Conservation (phyloP, 495 filamentous ascomycete genomes). For the Hypoxylon trugodes region DNA sequence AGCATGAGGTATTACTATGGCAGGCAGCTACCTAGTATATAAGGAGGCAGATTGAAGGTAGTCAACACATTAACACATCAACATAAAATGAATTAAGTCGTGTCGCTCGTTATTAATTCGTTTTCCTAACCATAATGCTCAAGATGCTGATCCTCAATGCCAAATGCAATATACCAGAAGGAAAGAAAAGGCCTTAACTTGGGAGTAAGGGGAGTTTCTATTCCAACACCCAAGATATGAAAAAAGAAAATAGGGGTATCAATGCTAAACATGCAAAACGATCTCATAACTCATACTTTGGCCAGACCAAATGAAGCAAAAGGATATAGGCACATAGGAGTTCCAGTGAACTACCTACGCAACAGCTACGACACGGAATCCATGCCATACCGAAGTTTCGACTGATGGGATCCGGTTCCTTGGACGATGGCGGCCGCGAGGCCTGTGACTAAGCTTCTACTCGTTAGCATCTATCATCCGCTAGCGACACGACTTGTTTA, state of each 20-base stretch:
- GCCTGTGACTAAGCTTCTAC: not conserved
- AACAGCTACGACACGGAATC: constrained; percentile 6
- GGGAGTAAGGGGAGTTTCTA: not conserved
- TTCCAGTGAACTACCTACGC: not conserved
- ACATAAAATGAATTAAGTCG: constrained; percentile 1
- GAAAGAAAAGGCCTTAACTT: not conserved
- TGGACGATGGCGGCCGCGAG: not conserved
- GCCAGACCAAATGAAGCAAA: not conserved
- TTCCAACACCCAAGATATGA: constrained; percentile 5
- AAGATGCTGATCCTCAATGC: not conserved
- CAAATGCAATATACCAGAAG: too few species aligned
- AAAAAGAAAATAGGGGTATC: constrained; percentile 40
- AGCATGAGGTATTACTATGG: too few species aligned
- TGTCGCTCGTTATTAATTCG: constrained; percentile 5
- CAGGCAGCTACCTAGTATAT: too few species aligned
- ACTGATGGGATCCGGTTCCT: not conserved
- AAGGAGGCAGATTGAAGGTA: too few species aligned
- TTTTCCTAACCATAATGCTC: not conserved
- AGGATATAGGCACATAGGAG: not conserved
- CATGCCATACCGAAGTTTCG: constrained; percentile 4
- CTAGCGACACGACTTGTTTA: not conserved
- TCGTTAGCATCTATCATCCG: constrained; percentile 4
- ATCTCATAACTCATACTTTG: not conserved
- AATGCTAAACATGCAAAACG: constrained; percentile 20
- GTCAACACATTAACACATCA: too few species aligned